Percentiles rank a stretch among this genome's conserved stretches.
phyloP scores from a whole-genome alignment of 108 stramenopile genomes.

The Fistulifera solaris region DNA sequence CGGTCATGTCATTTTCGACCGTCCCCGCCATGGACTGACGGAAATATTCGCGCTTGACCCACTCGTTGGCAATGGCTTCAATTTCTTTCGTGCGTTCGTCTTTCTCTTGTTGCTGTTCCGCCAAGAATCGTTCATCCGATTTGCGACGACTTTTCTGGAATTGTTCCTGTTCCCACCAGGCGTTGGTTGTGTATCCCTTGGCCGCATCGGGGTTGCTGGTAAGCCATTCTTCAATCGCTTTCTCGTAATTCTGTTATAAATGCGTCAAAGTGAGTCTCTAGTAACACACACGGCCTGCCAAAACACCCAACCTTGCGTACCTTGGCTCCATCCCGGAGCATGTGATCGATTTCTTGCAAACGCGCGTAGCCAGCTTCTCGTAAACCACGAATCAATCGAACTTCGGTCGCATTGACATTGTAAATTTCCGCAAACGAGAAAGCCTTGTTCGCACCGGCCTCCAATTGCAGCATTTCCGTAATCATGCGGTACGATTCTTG shows the following conservation, averaged over 20 bases:
- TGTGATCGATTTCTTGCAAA: slow-evolving; percentile 71
- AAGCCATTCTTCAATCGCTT: slow-evolving; percentile 28
- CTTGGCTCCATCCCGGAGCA: slow-evolving; percentile 54
- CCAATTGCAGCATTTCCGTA: slow-evolving; percentile 67
- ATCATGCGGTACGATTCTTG: slow-evolving; percentile 69
- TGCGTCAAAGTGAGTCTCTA: background rate
- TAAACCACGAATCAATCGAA: slow-evolving; percentile 58
- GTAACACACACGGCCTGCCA: background rate
- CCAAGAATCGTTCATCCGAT: slow-evolving; percentile 27
- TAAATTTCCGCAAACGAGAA: slow-evolving; percentile 31
- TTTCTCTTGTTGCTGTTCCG: slow-evolving; percentile 24
- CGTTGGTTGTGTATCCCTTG: slow-evolving; percentile 26
- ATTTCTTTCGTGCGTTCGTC: slow-evolving; percentile 38
- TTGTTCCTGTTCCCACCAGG: slow-evolving; percentile 38
- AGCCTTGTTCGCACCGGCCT: slow-evolving; percentile 41
- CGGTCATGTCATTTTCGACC: slow-evolving; percentile 29
- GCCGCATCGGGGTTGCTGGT: slow-evolving; percentile 23
- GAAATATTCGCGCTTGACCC: slow-evolving; percentile 72
- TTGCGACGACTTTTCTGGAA: slow-evolving; percentile 21
- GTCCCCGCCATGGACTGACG: slow-evolving; percentile 43
- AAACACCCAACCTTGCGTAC: slow-evolving; percentile 24
- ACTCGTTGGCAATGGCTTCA: slow-evolving; percentile 56
- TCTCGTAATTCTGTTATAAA: slow-evolving; percentile 26
- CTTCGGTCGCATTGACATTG: slow-evolving; percentile 39
- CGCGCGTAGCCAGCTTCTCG: slow-evolving; percentile 68